Base-by-base conservation (phyloP, 768 basidiomycete genomes). In the Hygrophorus russula region DNA sequence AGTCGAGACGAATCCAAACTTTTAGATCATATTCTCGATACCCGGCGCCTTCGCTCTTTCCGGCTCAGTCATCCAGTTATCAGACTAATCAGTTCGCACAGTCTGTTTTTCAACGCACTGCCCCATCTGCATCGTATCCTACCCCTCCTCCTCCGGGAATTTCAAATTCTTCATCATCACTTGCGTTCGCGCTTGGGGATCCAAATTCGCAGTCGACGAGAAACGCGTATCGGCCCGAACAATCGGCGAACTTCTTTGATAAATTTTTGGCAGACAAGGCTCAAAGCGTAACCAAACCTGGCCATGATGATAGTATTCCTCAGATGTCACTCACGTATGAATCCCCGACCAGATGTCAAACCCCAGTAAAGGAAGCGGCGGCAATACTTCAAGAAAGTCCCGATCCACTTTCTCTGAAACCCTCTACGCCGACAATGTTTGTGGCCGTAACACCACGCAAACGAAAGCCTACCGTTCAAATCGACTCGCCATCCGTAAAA, bases 131-230 rank as follows among this genome's bases (percentile, higher is more conserved):
- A 3, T 70, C 76, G 1, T 87, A 87, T 60, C 83, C 82, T 2
- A 83, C 83, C 2, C 80, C 80, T 17, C 80, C 82, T 1, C 76
- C 76, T 13, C 80, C 80, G 1, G 70, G 71, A 10, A 76, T 82
- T 32, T 71, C 64, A 30, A 65, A 70, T n/a, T 74, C 71, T 1
- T 82, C 83, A 1, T 87, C 84, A 12, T 87, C 85, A 10, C 73
- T 86, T 44, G 84, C 85, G 4, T 70, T 69, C 56, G 86, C 86
- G 2, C 70, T 89, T 17, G 82, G 80, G 4, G 60, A 66, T 24
- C 33, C 67, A 64, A 4, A 59, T 53, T 20, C 59, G 2, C 57
- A 53, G 2, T 47, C 52, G 34, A 52, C 47, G 31, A 19, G 36
- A 39, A 41, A 41, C 32, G 43, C 62, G 7, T 74, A 74, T 52